Evolutionary conservation across 768 basidiomycete species (phyloP).

Genomic region (Solioccasus polychromus): DNA sequence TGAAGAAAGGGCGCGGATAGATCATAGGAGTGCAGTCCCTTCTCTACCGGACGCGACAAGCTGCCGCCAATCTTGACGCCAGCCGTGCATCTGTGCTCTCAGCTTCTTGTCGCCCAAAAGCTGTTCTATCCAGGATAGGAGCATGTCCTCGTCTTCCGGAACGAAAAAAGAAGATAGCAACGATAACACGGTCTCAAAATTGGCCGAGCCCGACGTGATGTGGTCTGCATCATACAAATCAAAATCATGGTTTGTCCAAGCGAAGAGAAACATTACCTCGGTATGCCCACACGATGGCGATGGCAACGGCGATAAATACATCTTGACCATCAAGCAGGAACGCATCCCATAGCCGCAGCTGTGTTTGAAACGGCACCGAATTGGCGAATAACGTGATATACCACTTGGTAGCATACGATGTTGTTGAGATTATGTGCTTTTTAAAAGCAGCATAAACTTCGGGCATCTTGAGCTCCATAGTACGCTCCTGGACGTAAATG

Average conservation of each 20-base stretch:
- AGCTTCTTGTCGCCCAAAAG: conserved; percentile 62
- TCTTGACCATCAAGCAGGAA: conserved; percentile 91
- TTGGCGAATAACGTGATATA: conserved; percentile 98
- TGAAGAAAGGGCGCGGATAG: not conserved
- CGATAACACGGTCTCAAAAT: conserved; percentile 90
- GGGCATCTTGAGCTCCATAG: conserved; percentile 86
- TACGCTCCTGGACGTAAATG: conserved; percentile 93
- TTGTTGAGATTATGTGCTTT: conserved; percentile 87
- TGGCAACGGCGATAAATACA: conserved; percentile 77
- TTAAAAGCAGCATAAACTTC: conserved; percentile 83
- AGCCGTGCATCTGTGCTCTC: conserved; percentile 61
- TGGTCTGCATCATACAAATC: conserved; percentile 53
- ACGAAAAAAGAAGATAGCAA: conserved; percentile 93
- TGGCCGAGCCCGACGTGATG: conserved; percentile 73
- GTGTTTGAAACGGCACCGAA: conserved; percentile 92
- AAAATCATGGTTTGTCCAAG: not conserved
- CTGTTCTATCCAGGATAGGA: conserved; percentile 78
- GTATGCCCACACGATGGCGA: conserved; percentile 91
- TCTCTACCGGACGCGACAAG: conserved; percentile 68
- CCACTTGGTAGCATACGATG: conserved; percentile 98
- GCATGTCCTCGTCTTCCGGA: conserved; percentile 81
- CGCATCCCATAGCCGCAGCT: conserved; percentile 92
- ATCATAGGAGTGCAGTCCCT: conserved; percentile 54
- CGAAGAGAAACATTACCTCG: conserved; percentile 52
- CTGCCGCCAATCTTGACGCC: conserved; percentile 79